Evolutionary conservation across 371 early-diverging fungal species (phyloP), one percentile per base, ranked within the genome.

Genomic region (Rhizopus delemar): DNA sequence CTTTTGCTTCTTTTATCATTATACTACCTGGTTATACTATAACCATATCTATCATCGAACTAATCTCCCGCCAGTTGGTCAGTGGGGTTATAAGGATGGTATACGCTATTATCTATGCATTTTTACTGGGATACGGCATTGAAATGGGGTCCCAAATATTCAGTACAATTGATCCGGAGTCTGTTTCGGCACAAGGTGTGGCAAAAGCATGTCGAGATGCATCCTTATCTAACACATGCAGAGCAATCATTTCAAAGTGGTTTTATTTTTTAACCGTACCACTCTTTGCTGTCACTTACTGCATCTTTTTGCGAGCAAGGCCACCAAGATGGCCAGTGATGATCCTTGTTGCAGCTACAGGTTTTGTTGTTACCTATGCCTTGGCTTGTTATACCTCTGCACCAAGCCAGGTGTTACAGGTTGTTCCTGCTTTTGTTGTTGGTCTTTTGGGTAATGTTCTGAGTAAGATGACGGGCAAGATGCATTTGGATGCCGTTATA

Each of bases 11-110:
- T 5, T 77, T 86, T 33, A 78, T 89, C 31, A 78, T 87, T 15
- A 79, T 89, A 9, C 66, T 90, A 50, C 92, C 92, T 1, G 93
- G 92, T n/a, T 81, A 87, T 35, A 71, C 85, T 0, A 86, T 94
- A 61, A 89, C 93, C 0, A 79, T 87, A 15, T 76, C 87, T n/a
- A 84, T 93, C 57, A 85, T 92, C 43, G 95, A 95, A 59, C 71
- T 95, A 7, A 84, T 90, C 1, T 90, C 94, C 2, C 81, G 93
- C 5, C 93, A 93, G 65, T 73, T 93, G 52, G 87, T 93, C n/a
- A 87, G 91, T 12, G 95, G 95, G 12, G 90, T 91, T 0, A 87
- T 93, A 6, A 84, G 93, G 3, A 78, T 92, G 57, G 90, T 91
- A 29, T 87, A 90, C 65, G 83, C 93, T 4, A 73, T 95, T 8